Conservation (phyloP, 1,284 basidiomycete genomes). For the Microbotryum intermedium region DNA sequence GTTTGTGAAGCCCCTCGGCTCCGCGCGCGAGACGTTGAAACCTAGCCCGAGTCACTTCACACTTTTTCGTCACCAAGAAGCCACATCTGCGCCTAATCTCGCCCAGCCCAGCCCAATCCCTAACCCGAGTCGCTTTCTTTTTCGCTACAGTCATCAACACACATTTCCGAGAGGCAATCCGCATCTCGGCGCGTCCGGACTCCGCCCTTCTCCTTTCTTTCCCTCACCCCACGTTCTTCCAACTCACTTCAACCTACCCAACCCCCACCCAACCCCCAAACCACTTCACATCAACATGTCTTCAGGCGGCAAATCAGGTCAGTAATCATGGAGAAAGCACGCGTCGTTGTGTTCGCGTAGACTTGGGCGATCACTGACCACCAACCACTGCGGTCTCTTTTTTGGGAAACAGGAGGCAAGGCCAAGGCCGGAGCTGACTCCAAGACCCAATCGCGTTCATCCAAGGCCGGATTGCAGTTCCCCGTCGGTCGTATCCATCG, state of each 20-base stretch:
- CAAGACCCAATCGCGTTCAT: conserved; percentile 46
- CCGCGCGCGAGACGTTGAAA: no score
- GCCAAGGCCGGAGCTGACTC: conserved; percentile 60
- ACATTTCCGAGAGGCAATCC: background rate
- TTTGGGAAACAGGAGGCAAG: conserved; percentile 40
- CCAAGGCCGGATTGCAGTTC: conserved; percentile 73
- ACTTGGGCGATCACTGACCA: no score
- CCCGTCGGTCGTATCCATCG: conserved; percentile 83
- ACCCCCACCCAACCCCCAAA: conserved; percentile 43
- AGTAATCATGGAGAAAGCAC: no score
- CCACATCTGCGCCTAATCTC: no score
- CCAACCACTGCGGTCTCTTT: no score
- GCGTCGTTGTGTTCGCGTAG: no score
- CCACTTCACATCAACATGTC: conserved; percentile 46
- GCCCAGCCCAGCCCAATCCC: no score
- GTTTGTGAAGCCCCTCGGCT: no score
- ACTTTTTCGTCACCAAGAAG: no score
- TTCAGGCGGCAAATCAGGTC: conserved; percentile 48
- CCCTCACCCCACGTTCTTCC: background rate
- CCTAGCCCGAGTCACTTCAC: no score
- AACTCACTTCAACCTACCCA: conserved; percentile 24
- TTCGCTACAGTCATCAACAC: no score
- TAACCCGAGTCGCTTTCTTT: no score
- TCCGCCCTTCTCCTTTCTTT: background rate
- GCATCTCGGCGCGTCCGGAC: background rate